A percentile compares a stretch with the other conserved stretches of the same genome.
Evolutionary conservation across 169 alveolate species (phyloP).

Genomic region (Fabrea salina): DNA sequence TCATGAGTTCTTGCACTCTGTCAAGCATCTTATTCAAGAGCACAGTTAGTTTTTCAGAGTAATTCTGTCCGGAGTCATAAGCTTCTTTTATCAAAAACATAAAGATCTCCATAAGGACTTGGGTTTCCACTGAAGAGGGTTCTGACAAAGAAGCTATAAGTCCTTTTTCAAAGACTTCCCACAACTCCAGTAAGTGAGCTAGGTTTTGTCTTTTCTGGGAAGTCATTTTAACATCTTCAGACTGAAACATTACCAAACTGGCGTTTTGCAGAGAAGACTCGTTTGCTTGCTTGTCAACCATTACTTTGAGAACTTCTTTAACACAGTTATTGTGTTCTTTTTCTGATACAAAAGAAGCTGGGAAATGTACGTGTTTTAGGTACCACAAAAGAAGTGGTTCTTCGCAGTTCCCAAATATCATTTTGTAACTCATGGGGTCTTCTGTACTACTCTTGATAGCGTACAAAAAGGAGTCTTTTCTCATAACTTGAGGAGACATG

Average conservation of each 20-base stretch:
- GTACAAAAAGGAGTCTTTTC: slow-evolving; percentile 30
- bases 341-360: background rate
- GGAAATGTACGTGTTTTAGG: background rate
- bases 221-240: background rate
- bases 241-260: background rate
- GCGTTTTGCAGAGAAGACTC: background rate
- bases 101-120: slow-evolving; percentile 1
- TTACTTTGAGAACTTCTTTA: background rate
- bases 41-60: background rate
- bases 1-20: background rate
- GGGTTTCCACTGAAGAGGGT: slow-evolving; percentile 1
- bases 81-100: background rate
- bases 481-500: background rate
- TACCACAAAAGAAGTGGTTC: slow-evolving; percentile 25
- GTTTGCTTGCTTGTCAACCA: background rate
- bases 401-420: background rate
- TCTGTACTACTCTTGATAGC: background rate
- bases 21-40: background rate
- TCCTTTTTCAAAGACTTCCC: background rate
- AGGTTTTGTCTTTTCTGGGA: background rate
- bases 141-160: background rate
- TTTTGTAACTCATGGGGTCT: background rate
- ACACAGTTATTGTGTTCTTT: background rate
- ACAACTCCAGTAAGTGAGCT: background rate
- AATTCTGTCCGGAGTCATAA: background rate